A percentile compares a stretch with the other conserved stretches of the same genome.
Conservation (phyloP, 1,284 basidiomycete species). For the Cutaneotrichosporon cavernicola region DNA sequence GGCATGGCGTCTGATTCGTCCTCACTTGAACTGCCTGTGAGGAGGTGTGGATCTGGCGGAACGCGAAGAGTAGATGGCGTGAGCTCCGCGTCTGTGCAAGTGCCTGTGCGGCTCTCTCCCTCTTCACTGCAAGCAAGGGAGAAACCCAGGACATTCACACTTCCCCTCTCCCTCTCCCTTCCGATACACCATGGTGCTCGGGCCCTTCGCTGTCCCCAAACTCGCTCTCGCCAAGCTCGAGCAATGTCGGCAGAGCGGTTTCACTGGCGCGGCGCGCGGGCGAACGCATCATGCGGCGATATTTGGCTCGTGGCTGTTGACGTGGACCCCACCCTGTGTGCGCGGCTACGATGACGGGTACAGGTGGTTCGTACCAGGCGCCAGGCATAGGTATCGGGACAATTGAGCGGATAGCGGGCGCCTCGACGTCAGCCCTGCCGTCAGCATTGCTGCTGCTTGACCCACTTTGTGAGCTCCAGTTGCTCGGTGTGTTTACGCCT, state of each 20-base stretch:
- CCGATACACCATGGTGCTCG: neutral
- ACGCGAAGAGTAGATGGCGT: neutral
- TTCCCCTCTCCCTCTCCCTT: neutral
- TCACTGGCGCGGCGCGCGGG: neutral
- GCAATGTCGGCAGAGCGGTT: neutral
- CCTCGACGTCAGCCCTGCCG: neutral
- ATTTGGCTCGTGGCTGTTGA: neutral
- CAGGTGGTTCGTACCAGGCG: neutral
- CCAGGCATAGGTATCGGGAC: neutral
- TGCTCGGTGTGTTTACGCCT: neutral
- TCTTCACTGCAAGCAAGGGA: neutral
- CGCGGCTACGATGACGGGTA: neutral
- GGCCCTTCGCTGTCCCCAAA: slow-evolving; percentile 1
- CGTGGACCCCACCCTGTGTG: neutral
- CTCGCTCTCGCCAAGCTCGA: slow-evolving; percentile 2
- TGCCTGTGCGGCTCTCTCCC: neutral
- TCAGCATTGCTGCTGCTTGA: neutral
- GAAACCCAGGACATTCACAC: neutral
- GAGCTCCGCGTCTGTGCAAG: neutral
- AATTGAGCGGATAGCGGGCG: neutral
- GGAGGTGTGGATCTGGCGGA: neutral
- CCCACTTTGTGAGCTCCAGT: neutral
- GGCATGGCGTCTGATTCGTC: neutral
- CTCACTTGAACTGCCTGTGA: neutral
- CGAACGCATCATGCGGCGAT: neutral